Evolutionary conservation across 108 stramenopile genomes (phyloP), one percentile per base, ranked within the genome.

Genomic region (Cyclotella sp.): DNA sequence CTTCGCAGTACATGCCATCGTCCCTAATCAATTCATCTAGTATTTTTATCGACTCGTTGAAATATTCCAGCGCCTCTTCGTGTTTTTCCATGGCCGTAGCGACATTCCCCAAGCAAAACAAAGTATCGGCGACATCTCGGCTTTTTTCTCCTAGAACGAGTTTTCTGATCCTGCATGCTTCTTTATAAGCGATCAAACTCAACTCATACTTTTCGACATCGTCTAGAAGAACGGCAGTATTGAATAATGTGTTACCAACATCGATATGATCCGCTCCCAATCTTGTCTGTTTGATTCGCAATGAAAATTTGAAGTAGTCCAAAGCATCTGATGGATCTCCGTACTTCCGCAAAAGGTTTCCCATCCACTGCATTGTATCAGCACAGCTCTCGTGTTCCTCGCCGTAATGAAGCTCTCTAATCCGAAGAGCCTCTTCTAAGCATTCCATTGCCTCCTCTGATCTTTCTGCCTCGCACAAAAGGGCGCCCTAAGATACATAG

Each of bases 321-420:
- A 85, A 43, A 12, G 82, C 77, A 47, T 85, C 85, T 24, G 77
- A 78, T 41, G 77, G 72, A 59, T 77, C 74, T 64, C 79, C 82
- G 24, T 82, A 65, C 46, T 85, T 77, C 65, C 85, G 41, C 74
- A 83, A 70, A 18, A 82, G 67, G 30, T 85, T 85, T 26, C 82
- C 85, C 73, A 85, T 83, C 80, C 80, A 81, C 69, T 81, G 80
- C 80, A 82, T 82, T 30, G 85, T 85, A 45, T 85, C 85, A 28
- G 85, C 85, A 70, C 82, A 83, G 19, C 72, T 70, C 52, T 79
- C 82, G 52, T 85, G 85, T 55, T 83, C 78, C 42, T 83, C 82
- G 1, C 85, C 85, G 46, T 76, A 71, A 59, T 80, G 79, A 24
- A 79, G 61, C 42, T 80, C 70, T 47, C 85, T 34, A 51, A 85